phyloP scores from a whole-genome alignment of 805 yeast genomes.

The Danielia oregonensis region DNA sequence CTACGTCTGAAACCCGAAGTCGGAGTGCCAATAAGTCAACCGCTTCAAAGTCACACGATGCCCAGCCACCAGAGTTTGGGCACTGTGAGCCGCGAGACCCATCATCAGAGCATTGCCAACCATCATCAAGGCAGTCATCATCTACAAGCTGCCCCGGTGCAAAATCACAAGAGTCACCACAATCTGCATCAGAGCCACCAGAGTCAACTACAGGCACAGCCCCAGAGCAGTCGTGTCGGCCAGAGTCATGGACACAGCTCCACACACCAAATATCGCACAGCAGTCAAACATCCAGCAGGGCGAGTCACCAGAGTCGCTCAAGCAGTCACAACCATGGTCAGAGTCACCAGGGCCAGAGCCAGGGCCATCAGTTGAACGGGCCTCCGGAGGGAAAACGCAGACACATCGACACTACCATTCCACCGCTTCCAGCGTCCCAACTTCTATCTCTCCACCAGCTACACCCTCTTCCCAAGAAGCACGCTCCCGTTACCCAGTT shows the following conservation, averaged over 20 bases:
- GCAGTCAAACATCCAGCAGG: no score
- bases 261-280: background rate
- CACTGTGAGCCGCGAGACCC: background rate
- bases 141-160: background rate
- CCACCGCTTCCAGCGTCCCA: slow-evolving; percentile 3
- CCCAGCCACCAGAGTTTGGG: background rate
- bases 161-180: background rate
- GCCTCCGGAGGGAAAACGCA: slow-evolving; percentile 2
- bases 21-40: no score
- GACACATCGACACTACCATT: background rate
- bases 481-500: slow-evolving; percentile 1
- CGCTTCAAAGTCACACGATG: background rate
- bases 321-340: no score
- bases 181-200: background rate
- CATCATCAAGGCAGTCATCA: background rate
- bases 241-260: background rate
- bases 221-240: no score
- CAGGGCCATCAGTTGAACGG: background rate
- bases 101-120: background rate
- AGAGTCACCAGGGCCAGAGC: background rate
- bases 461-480: slow-evolving; percentile 3
- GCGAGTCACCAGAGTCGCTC: no score
- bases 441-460: slow-evolving; percentile 4
- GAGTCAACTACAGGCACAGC: background rate
- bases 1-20: no score